Base-by-base conservation (phyloP, 208 protist genomes). In the Leishmania turanica region DNA sequence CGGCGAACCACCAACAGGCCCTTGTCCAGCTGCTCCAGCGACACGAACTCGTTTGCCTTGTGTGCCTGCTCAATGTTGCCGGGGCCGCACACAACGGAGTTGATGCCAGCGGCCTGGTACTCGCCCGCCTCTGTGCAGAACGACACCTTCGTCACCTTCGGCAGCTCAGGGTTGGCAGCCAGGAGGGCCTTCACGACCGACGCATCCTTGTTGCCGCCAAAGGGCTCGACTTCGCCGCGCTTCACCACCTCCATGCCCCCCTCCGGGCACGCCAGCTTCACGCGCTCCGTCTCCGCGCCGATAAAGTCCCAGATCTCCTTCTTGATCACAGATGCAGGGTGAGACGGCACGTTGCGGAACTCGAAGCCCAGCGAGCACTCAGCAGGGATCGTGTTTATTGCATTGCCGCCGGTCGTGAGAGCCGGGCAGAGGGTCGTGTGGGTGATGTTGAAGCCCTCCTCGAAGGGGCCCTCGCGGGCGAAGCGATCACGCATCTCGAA, bases 41-140 rank as follows among this genome's bases (percentile, higher is more conserved):
- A 65, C 37, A 95, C 83, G 73, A 92, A 95, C 81, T 95, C 91
- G 83, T 95, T 90, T 15, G 86, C 74, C 76, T 90, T 85, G 87
- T 95, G 91, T 66, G 91, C 91, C 77, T 92, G 89, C 15, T 89
- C 83, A 72, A 92, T 92, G 77, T 78, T 87, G 49, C 89, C 91
- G 5, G 91, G 91, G 7, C 91, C 91, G 85, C 89, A 92, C 54
- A 95, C 87, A 15, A 91, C 83, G 37, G 88, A 85, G 53, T 83
- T 84, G n/a, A 92, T 84, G 73, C 91, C 89, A n/a, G 88, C 69
- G 40, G 56, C 70, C 62, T 91, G 88, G 81, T 89, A 92, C 64
- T 90, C 83, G 3, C 86, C 87, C 40, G 83, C 89, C 82, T 95
- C 91, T 8, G 89, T 92, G 75, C 79, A 90, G 78, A 90, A 95